Conservation (phyloP, 2,329 filamentous ascomycete species). For the Trichoderma cornu-damae region DNA sequence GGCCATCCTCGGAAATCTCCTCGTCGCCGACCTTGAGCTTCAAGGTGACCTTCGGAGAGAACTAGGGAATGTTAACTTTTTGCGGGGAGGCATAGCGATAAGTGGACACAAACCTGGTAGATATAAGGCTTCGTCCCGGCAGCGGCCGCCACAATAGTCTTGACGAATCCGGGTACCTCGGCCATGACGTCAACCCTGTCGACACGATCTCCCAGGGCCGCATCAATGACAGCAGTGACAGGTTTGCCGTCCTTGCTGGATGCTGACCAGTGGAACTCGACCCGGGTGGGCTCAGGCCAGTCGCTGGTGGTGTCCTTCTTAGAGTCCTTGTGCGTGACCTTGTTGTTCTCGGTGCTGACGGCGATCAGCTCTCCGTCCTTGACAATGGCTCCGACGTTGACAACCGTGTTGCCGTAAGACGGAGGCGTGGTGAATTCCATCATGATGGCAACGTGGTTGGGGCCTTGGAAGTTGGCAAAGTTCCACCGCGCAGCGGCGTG, state of each 20-base stretch:
- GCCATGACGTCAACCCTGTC: conserved; percentile 92
- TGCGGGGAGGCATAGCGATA: background rate
- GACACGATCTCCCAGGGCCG: conserved; percentile 60
- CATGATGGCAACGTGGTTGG: conserved; percentile 78
- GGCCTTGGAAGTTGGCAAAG: conserved; percentile 86
- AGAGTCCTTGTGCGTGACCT: conserved; percentile 62
- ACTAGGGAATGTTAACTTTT: conserved; percentile 46
- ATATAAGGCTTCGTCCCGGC: conserved; percentile 96
- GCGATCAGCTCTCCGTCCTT: conserved; percentile 76
- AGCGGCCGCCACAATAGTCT: conserved; percentile 82
- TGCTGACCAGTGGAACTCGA: conserved; percentile 74
- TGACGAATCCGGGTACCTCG: conserved; percentile 91
- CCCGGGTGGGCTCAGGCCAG: conserved; percentile 79
- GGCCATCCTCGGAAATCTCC: conserved; percentile 71
- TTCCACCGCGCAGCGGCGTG: conserved; percentile 92
- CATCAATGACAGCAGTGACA: conserved; percentile 65
- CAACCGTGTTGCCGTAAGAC: conserved; percentile 80
- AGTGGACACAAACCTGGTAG: conserved; percentile 65
- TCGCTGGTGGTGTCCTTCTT: conserved; percentile 71
- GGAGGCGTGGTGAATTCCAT: conserved; percentile 96
- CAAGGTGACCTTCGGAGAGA: conserved; percentile 62
- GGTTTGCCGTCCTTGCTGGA: conserved; percentile 70
- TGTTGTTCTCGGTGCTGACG: conserved; percentile 57
- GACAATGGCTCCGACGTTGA: conserved; percentile 76
- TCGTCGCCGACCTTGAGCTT: conserved; percentile 82